Evolutionary conservation across 495 filamentous ascomycete genomes (phyloP).

Genomic region (Trichoderma orchidacearum): DNA sequence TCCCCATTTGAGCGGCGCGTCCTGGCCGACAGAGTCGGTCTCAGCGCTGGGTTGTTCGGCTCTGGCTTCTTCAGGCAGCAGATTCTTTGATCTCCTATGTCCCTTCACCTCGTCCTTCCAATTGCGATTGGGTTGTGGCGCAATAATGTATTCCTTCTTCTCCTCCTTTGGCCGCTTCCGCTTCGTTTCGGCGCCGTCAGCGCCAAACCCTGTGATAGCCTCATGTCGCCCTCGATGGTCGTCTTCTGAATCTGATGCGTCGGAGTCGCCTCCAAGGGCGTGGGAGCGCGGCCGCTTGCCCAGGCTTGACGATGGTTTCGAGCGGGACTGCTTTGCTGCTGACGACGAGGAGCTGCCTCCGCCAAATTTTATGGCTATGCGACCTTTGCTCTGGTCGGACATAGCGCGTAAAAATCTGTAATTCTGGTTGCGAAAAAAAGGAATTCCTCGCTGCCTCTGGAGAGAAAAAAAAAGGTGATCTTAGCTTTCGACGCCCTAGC

Average conservation of each 20-base stretch:
- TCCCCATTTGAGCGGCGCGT: constrained; percentile 27
- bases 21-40: constrained; percentile 22
- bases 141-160: constrained; percentile 41
- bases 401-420: constrained; percentile 4
- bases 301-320: constrained; percentile 12
- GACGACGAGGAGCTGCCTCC: constrained; percentile 8
- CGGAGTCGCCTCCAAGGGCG: constrained; percentile 7
- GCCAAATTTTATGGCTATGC: constrained; percentile 23
- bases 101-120: constrained; percentile 49
- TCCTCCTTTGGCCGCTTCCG: background rate
- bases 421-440: too few species aligned
- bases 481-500: background rate
- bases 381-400: constrained; percentile 10
- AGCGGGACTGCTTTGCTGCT: constrained; percentile 2
- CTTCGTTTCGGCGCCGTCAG: constrained; percentile 10
- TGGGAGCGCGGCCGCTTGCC: constrained; percentile 19
- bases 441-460: too few species aligned
- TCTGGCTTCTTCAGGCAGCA: constrained; percentile 13
- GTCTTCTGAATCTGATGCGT: constrained; percentile 16
- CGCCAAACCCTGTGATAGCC: constrained; percentile 21
- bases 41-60: constrained; percentile 9
- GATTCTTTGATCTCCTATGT: constrained; percentile 11
- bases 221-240: constrained; percentile 12
- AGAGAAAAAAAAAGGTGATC: background rate
- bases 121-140: constrained; percentile 51